Evolutionary conservation across 352 stramenopile genomes (phyloP).

Genomic region (Blastocystis sp.): DNA sequence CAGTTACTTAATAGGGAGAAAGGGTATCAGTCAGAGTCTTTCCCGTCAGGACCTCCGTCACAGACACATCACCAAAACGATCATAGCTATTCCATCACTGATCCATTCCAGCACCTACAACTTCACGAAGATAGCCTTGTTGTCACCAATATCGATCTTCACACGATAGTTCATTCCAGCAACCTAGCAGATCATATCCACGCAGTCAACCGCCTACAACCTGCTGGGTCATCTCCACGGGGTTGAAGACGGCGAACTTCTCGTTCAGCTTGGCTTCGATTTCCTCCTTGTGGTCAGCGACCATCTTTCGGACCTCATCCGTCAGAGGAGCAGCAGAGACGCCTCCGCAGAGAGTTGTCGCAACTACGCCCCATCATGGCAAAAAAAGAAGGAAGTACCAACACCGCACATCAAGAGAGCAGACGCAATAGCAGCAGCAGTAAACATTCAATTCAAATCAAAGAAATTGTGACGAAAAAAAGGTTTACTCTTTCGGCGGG

Average conservation of each 20-base stretch:
- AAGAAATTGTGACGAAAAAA: conserved; percentile 5
- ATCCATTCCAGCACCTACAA: neutral
- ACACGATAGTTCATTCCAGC: conserved; percentile 26
- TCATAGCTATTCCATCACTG: neutral
- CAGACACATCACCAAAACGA: neutral
- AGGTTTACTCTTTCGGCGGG: neutral
- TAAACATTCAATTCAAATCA: neutral
- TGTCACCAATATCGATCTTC: conserved; percentile 20
- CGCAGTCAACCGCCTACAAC: neutral
- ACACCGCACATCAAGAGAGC: neutral
- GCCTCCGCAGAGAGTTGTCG: neutral
- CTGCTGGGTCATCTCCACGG: neutral
- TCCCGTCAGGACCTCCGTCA: neutral
- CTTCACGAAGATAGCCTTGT: neutral
- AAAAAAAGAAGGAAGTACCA: neutral
- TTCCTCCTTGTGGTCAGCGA: neutral
- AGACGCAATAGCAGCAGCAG: neutral
- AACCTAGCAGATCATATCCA: neutral
- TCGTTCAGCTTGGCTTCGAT: neutral
- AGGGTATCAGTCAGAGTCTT: neutral
- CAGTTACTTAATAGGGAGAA: neutral
- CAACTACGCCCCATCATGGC: neutral
- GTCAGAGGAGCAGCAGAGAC: neutral
- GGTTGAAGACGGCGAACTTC: conserved; percentile 4
- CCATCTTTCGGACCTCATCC: neutral